Evolutionary conservation across 2,329 filamentous ascomycete species (phyloP), one percentile per base, ranked within the genome.

Genomic region (Fusarium sp.): DNA sequence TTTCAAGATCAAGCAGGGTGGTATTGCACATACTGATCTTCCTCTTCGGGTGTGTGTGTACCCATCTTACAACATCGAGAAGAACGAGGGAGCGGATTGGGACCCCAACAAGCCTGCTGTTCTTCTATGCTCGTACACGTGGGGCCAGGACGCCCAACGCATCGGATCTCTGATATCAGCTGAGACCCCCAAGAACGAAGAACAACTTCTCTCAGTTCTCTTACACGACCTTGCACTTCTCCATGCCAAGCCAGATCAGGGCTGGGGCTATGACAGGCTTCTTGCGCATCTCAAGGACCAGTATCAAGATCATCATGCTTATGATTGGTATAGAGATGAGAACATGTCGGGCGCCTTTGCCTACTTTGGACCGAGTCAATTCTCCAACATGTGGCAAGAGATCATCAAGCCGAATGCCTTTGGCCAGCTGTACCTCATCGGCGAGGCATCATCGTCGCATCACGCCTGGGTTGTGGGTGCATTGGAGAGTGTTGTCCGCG

Each of bases 11-110:
- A 56, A 14, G 0, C 14, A 61, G 1, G 72, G 69, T 0, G 72
- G 72, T 1, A 34, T 69, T 0, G 43, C 49, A 5, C 64, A 55
- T 7, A 72, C 78, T 7, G 77, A 79, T 34, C 69, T 79, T 1
- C 77, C 77, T 0, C 72, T 79, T 12, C 74, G 77, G 0, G 73
- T 75, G 23, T 77, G 73, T 3, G 77, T 79, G 2, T 79, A 79
- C 37, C 78, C 77, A 1, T 79, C 78, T 0, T 78, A 79, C 28
- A 74, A 74, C 43, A 72, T 25, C 23, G 23, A 25, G 23, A 25
- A 25, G 23, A 25, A 25, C 23, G 23, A 25, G 23, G 23, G 23
- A 7, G 23, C 23, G 2, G 25, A 51, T 0, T 73, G 55, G 54
- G 42, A 65, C 2, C n/a, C 63, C 0, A 14, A 63, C 0, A 61